Evolutionary conservation across 768 basidiomycete species (phyloP), one percentile per base, ranked within the genome.

Genomic region (Trichaptum fuscoviolaceum): DNA sequence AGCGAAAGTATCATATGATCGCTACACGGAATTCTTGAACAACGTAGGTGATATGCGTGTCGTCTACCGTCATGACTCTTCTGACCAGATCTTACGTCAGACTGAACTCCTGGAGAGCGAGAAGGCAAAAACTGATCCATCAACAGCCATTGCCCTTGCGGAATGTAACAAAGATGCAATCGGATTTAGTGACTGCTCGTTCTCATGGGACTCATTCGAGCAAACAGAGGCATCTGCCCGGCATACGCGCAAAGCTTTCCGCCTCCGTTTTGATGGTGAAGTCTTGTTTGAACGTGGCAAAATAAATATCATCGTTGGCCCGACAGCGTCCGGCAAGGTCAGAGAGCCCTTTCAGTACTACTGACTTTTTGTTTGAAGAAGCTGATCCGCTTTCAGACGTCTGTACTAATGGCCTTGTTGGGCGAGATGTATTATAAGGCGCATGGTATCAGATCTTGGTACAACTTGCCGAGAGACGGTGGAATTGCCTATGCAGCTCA

Each of bases 401-500:
- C 76, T 4, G 25, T 77, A 20, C 65, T 77, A 12, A 75, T 77
- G 73, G 75, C 76, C 0, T 65, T 77, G 7, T 68, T 76, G 0
- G 75, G 73, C 7, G 77, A 77, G 65, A 73, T 77, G 74, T 73
- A 77, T 57, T 76, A 72, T 63, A 71, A 71, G 1, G 70, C 74
- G 2, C n/a, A 58, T 1, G 71, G 71, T 6, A 71, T 77, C 17
- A 77, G 76, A 24, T 77, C 82, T 0, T 79, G 75, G 68, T 80
- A 76, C 70, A 78, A 77, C 63, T 71, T 85, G 0, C 83, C 83
- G 3, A 73, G 84, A 12, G 70, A 76, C 7, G 77, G 76, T 1
- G 83, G 83, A 4, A 76, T 85, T 23, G 80, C 81, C 3, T 83
- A 82, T 67, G 80, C 80, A 17, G 81, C 79, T 4, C 84, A 85